Evolutionary conservation across 1,284 basidiomycete species (phyloP).

Genomic region (Cystobasidiaceae sp.): DNA sequence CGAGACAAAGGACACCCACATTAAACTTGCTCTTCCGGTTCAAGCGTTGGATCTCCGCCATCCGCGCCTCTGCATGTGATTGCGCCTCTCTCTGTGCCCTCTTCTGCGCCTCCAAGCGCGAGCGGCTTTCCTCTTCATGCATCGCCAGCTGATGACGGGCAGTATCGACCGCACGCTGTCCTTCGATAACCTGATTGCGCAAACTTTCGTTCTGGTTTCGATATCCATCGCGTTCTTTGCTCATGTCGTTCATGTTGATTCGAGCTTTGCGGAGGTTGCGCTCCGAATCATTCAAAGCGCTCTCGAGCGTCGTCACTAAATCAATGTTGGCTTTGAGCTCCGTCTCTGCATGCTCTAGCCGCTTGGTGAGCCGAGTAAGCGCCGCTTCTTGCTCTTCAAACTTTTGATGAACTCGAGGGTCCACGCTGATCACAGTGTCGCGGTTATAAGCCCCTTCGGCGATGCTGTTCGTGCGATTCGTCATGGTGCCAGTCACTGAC

Average conservation of each 20-base stretch:
- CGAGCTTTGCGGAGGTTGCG: constrained; percentile 85
- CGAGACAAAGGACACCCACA: too few relatives aligned
- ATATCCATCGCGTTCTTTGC: constrained; percentile 71
- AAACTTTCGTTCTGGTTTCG: constrained; percentile 60
- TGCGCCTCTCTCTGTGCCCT: constrained; percentile 73
- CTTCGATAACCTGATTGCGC: constrained; percentile 63
- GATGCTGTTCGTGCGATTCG: constrained; percentile 13
- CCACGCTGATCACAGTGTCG: constrained; percentile 47
- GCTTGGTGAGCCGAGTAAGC: constrained; percentile 63
- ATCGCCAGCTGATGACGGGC: constrained; percentile 72
- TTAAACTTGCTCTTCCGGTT: constrained; percentile 49
- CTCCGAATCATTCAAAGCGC: constrained; percentile 77
- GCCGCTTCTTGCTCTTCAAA: constrained; percentile 77
- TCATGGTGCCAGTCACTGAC: too few relatives aligned
- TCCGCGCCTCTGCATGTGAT: constrained; percentile 71
- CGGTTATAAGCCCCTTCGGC: too few relatives aligned
- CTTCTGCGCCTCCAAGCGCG: constrained; percentile 71
- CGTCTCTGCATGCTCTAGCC: constrained; percentile 79
- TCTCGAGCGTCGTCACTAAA: constrained; percentile 72
- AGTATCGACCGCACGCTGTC: constrained; percentile 67
- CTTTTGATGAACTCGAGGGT: constrained; percentile 57
- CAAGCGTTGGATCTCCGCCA: constrained; percentile 61
- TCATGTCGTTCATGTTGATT: constrained; percentile 78
- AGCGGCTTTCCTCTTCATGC: constrained; percentile 71
- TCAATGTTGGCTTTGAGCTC: constrained; percentile 89